Conservation (phyloP, 805 yeast genomes). For the Ogataea pignaliae region DNA sequence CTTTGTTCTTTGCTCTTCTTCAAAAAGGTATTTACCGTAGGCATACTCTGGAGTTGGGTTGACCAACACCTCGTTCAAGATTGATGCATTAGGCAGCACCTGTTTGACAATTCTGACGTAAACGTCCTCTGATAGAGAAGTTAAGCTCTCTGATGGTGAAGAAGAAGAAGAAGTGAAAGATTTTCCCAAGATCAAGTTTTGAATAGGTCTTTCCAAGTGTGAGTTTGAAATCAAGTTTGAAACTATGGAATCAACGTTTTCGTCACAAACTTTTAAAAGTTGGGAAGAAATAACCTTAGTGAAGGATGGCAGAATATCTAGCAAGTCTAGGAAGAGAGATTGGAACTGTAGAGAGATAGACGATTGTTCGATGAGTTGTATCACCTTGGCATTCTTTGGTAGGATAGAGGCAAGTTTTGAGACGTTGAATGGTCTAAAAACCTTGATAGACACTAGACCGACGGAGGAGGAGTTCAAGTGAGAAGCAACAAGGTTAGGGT, state of each 20-base stretch:
- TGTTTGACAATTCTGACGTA: constrained; percentile 73
- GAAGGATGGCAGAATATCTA: constrained; percentile 50
- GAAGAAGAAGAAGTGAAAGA: constrained; percentile 23
- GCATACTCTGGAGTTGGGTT: constrained; percentile 81
- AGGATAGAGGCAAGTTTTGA: constrained; percentile 43
- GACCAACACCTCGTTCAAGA: constrained; percentile 54
- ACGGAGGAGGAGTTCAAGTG: constrained; percentile 19
- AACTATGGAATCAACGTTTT: constrained; percentile 39
- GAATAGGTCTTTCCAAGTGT: constrained; percentile 50
- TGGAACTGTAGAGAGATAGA: constrained; percentile 32
- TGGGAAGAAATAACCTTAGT: constrained; percentile 54
- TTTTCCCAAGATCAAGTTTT: constrained; percentile 58
- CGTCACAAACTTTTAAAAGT: constrained; percentile 37
- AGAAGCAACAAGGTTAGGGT: constrained; percentile 28
- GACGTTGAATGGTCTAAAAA: constrained; percentile 70
- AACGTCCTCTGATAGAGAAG: constrained; percentile 39
- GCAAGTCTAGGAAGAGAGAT: constrained; percentile 64
- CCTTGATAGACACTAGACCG: constrained; percentile 53
- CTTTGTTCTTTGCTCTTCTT: constrained; percentile 45
- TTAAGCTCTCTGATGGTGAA: constrained; percentile 10
- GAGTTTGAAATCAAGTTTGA: constrained; percentile 49
- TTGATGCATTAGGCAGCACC: constrained; percentile 43
- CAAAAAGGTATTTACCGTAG: constrained; percentile 66
- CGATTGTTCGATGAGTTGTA: constrained; percentile 69
- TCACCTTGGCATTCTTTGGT: constrained; percentile 46